phyloP scores from a whole-genome alignment of 2,329 filamentous ascomycete species.

The Aspergillus sp. region DNA sequence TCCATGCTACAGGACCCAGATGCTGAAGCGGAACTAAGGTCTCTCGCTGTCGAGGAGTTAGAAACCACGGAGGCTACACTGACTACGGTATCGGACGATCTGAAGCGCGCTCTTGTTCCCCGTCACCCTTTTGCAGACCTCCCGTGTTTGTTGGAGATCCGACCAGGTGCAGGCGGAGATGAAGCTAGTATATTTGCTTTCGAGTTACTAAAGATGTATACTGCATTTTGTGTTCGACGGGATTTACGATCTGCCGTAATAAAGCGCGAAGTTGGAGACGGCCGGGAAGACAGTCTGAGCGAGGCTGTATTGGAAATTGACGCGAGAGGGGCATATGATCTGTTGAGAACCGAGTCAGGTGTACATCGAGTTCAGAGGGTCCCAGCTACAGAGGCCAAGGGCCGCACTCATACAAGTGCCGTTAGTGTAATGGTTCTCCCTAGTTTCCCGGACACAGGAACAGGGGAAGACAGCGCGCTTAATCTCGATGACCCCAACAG shows the following conservation, averaged over 20 bases:
- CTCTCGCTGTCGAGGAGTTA: slow-evolving; percentile 68
- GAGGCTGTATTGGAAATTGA: slow-evolving; percentile 88
- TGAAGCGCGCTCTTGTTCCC: slow-evolving; percentile 79
- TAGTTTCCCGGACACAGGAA: slow-evolving; percentile 63
- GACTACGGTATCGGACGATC: slow-evolving; percentile 60
- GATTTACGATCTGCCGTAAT: slow-evolving; percentile 68
- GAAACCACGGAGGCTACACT: slow-evolving; percentile 63
- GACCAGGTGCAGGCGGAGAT: slow-evolving; percentile 86
- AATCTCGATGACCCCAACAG: slow-evolving; percentile 81
- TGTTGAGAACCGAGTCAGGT: slow-evolving; percentile 82
- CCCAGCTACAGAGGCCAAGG: slow-evolving; percentile 85
- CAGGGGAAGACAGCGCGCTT: slow-evolving; percentile 51
- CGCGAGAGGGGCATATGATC: slow-evolving; percentile 73
- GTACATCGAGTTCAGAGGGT: slow-evolving; percentile 95
- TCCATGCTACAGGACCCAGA: slow-evolving; percentile 69
- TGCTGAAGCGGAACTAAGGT: slow-evolving; percentile 59
- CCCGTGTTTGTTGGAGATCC: slow-evolving; percentile 87
- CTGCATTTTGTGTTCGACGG: slow-evolving; percentile 68
- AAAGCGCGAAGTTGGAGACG: slow-evolving; percentile 77
- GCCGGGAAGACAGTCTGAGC: slow-evolving; percentile 68
- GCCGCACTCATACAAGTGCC: slow-evolving; percentile 89
- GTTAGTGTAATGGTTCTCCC: slow-evolving; percentile 91
- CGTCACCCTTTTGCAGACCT: slow-evolving; percentile 86
- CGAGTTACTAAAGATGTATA: slow-evolving; percentile 88
- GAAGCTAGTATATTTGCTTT: slow-evolving; percentile 90